Percentiles rank a stretch among this genome's conserved stretches.
Conservation (phyloP, 2,329 filamentous ascomycete genomes). For the Lomentospora prolificans region DNA sequence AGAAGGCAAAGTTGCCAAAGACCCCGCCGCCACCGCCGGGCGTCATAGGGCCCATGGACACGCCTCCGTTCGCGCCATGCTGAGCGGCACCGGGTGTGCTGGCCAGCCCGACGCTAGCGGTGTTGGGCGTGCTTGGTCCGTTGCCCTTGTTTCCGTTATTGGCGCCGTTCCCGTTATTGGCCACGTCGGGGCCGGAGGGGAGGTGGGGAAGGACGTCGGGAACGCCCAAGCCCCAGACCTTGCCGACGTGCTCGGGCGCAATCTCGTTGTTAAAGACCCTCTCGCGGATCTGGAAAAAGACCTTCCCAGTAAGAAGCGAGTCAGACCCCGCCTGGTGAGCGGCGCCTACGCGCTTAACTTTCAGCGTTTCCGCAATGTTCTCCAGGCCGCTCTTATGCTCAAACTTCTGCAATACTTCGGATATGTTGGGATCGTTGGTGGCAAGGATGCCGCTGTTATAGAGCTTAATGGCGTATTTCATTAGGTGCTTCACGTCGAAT, state of each 20-base stretch:
- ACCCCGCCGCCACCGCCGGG: slow-evolving; percentile 66
- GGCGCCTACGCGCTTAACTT: slow-evolving; percentile 76
- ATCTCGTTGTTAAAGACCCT: slow-evolving; percentile 79
- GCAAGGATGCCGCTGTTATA: slow-evolving; percentile 54
- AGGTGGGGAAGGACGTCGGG: slow-evolving; percentile 36
- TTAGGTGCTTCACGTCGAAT: slow-evolving; percentile 94
- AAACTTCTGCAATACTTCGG: slow-evolving; percentile 71
- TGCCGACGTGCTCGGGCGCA: slow-evolving; percentile 72
- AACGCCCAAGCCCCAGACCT: slow-evolving; percentile 86
- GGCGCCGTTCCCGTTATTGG: slow-evolving; percentile 20
- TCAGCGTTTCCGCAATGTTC: slow-evolving; percentile 86
- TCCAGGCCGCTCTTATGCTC: slow-evolving; percentile 88
- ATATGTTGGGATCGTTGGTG: slow-evolving; percentile 52
- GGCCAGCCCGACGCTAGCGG: slow-evolving; percentile 40
- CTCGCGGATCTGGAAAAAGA: slow-evolving; percentile 89
- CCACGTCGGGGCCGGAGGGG: slow-evolving; percentile 26
- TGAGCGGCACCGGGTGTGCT: slow-evolving; percentile 36
- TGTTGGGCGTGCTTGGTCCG: slow-evolving; percentile 59
- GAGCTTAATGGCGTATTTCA: slow-evolving; percentile 74
- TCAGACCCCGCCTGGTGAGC: slow-evolving; percentile 92
- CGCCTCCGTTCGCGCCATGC: slow-evolving; percentile 46
- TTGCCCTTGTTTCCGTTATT: slow-evolving; percentile 43
- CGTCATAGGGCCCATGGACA: slow-evolving; percentile 61
- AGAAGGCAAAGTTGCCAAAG: slow-evolving; percentile 63
- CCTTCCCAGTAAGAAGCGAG: slow-evolving; percentile 81